Conservation (phyloP, 257 asterid genomes). For the Thymus mandschuricus region DNA sequence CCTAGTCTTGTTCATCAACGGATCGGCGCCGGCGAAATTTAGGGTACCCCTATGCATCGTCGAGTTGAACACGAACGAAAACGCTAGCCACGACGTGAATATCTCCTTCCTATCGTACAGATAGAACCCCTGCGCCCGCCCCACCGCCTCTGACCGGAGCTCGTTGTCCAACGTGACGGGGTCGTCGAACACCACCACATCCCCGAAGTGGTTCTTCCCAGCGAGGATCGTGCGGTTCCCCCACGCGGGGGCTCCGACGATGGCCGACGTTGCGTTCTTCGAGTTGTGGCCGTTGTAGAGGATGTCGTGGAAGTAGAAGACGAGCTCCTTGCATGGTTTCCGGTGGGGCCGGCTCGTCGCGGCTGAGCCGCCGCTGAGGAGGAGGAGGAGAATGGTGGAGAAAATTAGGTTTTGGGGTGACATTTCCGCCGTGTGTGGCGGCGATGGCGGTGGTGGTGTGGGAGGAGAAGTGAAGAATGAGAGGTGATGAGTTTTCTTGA, state of each 20-base stretch:
- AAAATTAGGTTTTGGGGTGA: conserved; percentile 26
- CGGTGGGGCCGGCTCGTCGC: conserved; percentile 1
- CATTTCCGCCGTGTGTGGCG: conserved; percentile 24
- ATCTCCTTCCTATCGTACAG: conserved; percentile 52
- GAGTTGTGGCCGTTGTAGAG: conserved; percentile 67
- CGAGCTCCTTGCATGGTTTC: conserved; percentile 58
- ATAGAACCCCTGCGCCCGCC: conserved; percentile 82
- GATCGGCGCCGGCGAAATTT: conserved; percentile 80
- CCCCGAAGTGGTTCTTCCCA: conserved; percentile 49
- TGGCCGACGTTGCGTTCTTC: conserved; percentile 69
- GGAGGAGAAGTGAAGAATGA: neutral
- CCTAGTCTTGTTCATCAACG: conserved; percentile 73
- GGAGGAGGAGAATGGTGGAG: conserved; percentile 20
- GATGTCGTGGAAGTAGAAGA: conserved; percentile 75
- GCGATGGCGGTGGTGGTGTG: neutral
- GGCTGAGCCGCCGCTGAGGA: conserved; percentile 26
- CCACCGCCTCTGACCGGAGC: conserved; percentile 63
- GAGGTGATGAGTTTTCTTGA: neutral
- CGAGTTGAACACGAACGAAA: conserved; percentile 70
- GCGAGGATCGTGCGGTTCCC: conserved; percentile 61
- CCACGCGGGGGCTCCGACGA: conserved; percentile 70
- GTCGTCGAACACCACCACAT: conserved; percentile 72
- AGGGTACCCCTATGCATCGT: conserved; percentile 57
- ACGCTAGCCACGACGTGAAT: conserved; percentile 70
- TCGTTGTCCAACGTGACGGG: conserved; percentile 77